Base-by-base conservation (phyloP, 805 yeast species). In the Saturnispora sekii region DNA sequence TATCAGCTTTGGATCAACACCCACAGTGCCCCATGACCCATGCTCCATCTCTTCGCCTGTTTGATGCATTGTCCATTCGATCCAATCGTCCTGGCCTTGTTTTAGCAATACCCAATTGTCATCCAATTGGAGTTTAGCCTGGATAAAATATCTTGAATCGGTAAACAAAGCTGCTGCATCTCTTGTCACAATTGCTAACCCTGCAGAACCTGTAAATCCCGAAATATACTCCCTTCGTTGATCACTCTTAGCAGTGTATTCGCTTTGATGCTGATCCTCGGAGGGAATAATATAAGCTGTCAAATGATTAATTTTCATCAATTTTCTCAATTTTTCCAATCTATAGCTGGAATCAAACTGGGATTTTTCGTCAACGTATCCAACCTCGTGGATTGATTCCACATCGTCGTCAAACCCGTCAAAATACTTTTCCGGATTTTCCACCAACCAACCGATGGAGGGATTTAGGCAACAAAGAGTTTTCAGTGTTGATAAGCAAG, bases 181-280 rank as follows among this genome's bases (percentile, higher is more conserved):
- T 35, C 69, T 54, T 6, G 95, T 80, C 15, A 90, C 72, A n/a
- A 93, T 73, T 1, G 96, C 97, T 17, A 86, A 68, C 18, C 97
- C 98, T 2, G 97, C 95, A 40, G 90, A 80, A 1, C 97, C 98
- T 10, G 90, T 82, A 65, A 90, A 90, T 0, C 88, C 97, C 6
- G 89, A 74, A 26, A 90, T 82, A 55, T 73, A 90, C 44, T 77
- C 82, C 46, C 97, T 71, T 53, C 96, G 76, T 59, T 82, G 85
- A 61, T 90, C 97, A 11, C 81, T 76, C 1, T 73, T 66, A 0
- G 93, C 74, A 7, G 90, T 90, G 55, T 89, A 89, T 65, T 90
- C 98, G 26, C 89, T 79, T 61, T 84, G 90, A 62, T 90, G 98
- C 54, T 85, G 95, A 59, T 90, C 98, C 60, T 87, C 96, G 35